A percentile compares a stretch with the other conserved stretches of the same genome.
These are phyloP conservation scores for Cucumis sativus DNA, from an alignment of 306 rosid species.

Conservation along the genomic window DNA sequence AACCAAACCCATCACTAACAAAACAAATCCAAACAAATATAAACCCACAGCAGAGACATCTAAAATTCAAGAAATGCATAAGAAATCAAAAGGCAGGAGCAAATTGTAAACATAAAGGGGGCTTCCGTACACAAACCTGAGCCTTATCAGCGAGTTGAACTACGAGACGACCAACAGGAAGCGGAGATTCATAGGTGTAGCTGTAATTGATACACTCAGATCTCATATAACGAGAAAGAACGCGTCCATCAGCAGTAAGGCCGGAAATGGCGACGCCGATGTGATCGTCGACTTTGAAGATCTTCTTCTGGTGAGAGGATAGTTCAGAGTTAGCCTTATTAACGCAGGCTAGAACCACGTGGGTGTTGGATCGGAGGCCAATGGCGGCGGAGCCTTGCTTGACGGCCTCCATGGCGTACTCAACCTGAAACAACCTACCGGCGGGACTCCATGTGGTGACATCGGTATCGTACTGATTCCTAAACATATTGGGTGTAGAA, in stretches of 20 bases:
- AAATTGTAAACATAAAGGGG: background rate
- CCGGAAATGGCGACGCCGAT: constrained; percentile 99
- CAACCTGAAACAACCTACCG: constrained; percentile 88
- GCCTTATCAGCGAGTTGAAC: constrained; percentile 98
- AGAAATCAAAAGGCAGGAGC: background rate
- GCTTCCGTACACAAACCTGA: constrained; percentile 34
- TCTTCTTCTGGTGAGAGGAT: constrained; percentile 97
- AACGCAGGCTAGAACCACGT: constrained; percentile 80
- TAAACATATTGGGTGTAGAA: background rate
- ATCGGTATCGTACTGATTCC: constrained; percentile 15
- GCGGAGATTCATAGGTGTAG: constrained; percentile 86
- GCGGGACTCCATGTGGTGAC: constrained; percentile 40
- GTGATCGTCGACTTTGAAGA: constrained; percentile 93
- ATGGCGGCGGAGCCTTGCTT: constrained; percentile 97
- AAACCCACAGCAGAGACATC: background rate
- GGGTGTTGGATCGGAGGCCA: constrained; percentile 90
- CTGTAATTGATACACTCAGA: constrained; percentile 76
- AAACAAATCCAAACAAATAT: background rate
- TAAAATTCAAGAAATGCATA: background rate
- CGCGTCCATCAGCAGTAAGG: constrained; percentile 93
- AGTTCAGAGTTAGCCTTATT: constrained; percentile 90
- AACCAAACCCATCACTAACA: background rate
- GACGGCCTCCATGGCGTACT: constrained; percentile 97
- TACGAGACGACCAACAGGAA: constrained; percentile 86
- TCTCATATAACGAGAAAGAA: constrained; percentile 85